These are phyloP conservation scores for Trichosporon asahii DNA, from an alignment of 1,284 basidiomycete species.

Conservation along the genomic window DNA sequence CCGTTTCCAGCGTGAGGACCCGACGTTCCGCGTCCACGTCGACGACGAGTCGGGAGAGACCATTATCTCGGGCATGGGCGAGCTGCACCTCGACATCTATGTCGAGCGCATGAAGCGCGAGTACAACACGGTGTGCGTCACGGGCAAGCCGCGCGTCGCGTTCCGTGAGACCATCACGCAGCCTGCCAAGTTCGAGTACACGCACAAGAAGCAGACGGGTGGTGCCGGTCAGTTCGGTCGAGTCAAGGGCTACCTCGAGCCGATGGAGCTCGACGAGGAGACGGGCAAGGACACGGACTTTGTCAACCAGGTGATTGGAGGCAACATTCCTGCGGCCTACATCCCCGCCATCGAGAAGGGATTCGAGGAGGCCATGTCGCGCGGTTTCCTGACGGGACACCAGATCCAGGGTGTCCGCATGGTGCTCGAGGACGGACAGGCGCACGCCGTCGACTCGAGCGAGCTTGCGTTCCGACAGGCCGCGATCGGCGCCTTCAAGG, in stretches of 20 bases:
- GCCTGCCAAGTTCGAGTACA: slow-evolving; percentile 79
- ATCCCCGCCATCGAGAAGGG: slow-evolving; percentile 98
- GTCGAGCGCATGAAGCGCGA: slow-evolving; percentile 98
- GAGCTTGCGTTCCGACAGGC: slow-evolving; percentile 93
- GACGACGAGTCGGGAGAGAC: slow-evolving; percentile 96
- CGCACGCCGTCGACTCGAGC: slow-evolving; percentile 94
- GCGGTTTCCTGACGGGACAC: slow-evolving; percentile 87
- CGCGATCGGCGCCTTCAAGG: slow-evolving; percentile 87
- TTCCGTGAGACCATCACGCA: slow-evolving; percentile 93
- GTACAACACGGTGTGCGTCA: slow-evolving; percentile 90
- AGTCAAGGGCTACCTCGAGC: slow-evolving; percentile 87
- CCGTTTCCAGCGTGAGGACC: slow-evolving; percentile 98
- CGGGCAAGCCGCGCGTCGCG: slow-evolving; percentile 93
- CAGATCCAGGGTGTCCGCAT: slow-evolving; percentile 81
- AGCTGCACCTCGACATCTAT: slow-evolving; percentile 98
- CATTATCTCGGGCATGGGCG: slow-evolving; percentile 99
- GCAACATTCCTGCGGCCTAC: slow-evolving; percentile 84
- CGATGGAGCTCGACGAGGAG: slow-evolving; percentile 75
- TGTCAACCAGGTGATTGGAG: slow-evolving; percentile 85
- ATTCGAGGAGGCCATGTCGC: slow-evolving; percentile 90
- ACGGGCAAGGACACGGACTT: slow-evolving; percentile 84
- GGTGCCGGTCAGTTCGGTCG: slow-evolving; percentile 96
- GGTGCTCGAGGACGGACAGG: slow-evolving; percentile 86
- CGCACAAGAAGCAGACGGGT: slow-evolving; percentile 98
- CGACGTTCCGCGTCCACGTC: slow-evolving; percentile 96